A percentile compares a stretch with the other conserved stretches of the same genome.
These are phyloP conservation scores for Spathaspora jeffriesii DNA, from an alignment of 1,139 yeast genomes.

Conservation along the genomic window DNA sequence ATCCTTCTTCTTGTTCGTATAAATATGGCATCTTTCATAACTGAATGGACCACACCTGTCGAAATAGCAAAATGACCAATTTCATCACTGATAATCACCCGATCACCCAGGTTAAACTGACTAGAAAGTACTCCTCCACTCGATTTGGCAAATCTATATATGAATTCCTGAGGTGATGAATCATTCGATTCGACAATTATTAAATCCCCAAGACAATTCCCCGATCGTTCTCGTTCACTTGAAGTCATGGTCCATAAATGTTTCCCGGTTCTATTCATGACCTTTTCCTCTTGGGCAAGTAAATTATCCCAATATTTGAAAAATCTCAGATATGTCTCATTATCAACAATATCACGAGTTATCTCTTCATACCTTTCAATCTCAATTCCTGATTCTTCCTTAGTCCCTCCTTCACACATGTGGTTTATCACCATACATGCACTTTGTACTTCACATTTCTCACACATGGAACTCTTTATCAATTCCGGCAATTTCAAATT, in stretches of 20 bases:
- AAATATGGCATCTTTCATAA: constrained; percentile 36
- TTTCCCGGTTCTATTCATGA: constrained; percentile 50
- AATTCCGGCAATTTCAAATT: constrained; percentile 62
- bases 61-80: constrained; percentile 75
- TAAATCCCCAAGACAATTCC: constrained; percentile 44
- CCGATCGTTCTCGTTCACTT: constrained; percentile 53
- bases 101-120: constrained; percentile 53
- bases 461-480: constrained; percentile 59
- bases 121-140: constrained; percentile 18
- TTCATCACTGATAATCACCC: constrained; percentile 78
- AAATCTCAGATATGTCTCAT: constrained; percentile 47
- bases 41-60: constrained; percentile 53
- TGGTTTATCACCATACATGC: constrained; percentile 74
- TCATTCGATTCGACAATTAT: constrained; percentile 45
- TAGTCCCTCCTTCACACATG: constrained; percentile 56
- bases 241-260: constrained; percentile 74
- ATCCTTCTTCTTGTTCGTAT: constrained; percentile 56
- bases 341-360: constrained; percentile 50
- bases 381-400: constrained; percentile 48
- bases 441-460: constrained; percentile 58
- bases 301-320: constrained; percentile 73
- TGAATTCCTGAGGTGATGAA: constrained; percentile 22
- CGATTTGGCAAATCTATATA: constrained; percentile 47
- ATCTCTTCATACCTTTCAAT: constrained; percentile 43
- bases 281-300: constrained; percentile 73